Evolutionary conservation across 1,139 yeast species (phyloP).

Genomic region (Taphrina deformans): DNA sequence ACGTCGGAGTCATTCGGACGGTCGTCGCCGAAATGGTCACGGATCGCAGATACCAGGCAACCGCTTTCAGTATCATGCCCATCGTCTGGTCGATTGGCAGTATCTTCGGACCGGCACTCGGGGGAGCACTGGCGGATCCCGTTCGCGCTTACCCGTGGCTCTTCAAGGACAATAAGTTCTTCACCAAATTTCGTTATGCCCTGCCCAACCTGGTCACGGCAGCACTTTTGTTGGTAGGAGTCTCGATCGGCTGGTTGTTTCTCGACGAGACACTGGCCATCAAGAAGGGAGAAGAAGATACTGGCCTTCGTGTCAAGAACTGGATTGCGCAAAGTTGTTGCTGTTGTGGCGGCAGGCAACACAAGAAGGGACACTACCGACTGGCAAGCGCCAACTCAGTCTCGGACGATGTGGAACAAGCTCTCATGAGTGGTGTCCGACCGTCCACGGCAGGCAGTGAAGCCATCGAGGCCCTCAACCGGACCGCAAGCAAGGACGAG

Average conservation of each 20-base stretch:
- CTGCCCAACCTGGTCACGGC: constrained; percentile 55
- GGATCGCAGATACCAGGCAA: constrained; percentile 59
- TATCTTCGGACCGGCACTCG: constrained; percentile 61
- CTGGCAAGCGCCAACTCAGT: constrained; percentile 13
- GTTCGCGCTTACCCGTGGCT: constrained; percentile 42
- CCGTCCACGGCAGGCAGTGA: constrained; percentile 21
- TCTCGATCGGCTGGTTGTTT: constrained; percentile 53
- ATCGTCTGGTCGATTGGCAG: constrained; percentile 60
- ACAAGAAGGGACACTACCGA: constrained; percentile 18
- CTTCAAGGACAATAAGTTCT: constrained; percentile 42
- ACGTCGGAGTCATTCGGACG: constrained; percentile 62
- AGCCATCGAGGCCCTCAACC: constrained; percentile 1
- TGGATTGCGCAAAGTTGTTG: constrained; percentile 16
- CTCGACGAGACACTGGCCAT: constrained; percentile 55
- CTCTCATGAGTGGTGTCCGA: constrained; percentile 6
- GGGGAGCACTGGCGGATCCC: constrained; percentile 50
- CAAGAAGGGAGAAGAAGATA: constrained; percentile 45
- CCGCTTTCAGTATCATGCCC: constrained; percentile 63
- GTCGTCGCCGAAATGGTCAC: constrained; percentile 60
- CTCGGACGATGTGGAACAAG: constrained; percentile 13
- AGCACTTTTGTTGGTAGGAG: constrained; percentile 42
- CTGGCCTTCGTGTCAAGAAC: constrained; percentile 17
- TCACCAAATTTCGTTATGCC: constrained; percentile 57
- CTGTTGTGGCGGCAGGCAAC: background rate
- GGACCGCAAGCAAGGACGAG: constrained; percentile 41